Base-by-base conservation (phyloP, 2,329 filamentous ascomycete species). In the Colletotrichum sp. region DNA sequence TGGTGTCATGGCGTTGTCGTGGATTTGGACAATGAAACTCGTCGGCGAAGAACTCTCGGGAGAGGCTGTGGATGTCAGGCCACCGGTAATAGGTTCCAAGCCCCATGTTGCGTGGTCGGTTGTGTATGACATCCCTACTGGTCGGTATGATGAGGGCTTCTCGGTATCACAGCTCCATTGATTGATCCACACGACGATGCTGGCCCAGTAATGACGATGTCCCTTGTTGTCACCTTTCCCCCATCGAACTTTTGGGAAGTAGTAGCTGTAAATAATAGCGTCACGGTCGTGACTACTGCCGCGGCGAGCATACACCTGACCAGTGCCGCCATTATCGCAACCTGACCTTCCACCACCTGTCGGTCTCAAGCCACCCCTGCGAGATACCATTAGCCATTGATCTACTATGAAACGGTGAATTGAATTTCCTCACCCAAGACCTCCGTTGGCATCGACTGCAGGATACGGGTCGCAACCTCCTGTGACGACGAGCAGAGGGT, bases 111-210 rank as follows among this genome's bases (percentile, higher is more conserved):
- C 44, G 44, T 49, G 44, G 44, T 49, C 44, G 44, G n/a, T 21
- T 49, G 44, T 49, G 44, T 49, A 49, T 49, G 44, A 49, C n/a
- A 49, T n/a, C n/a, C n/a, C 44, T 0, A 49, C 44, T 49, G 44
- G 44, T 49, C 44, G 44, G n/a, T 49, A 49, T 49, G 44, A 49
- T n/a, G 44, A 49, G 44, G 44, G 44, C 44, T 49, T 49, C n/a
- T 49, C 44, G 44, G n/a, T 4, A 49, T 49, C 44, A n/a, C 44
- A 49, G 44, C 3, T 49, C 44, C 9, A 21, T 49, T 49, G 44
- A 2, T 49, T 12, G 44, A 49, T 21, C 44, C 44, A 49, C 1
- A 49, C 10, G 10, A 49, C 44, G 2, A 49, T 13, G 2, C 44
- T 49, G 2, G 44, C 44, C 44, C 44, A 49, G 18, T 49, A 49